Base-by-base conservation (phyloP, 495 filamentous ascomycete genomes). In the Trichoderma orchidacearum region DNA sequence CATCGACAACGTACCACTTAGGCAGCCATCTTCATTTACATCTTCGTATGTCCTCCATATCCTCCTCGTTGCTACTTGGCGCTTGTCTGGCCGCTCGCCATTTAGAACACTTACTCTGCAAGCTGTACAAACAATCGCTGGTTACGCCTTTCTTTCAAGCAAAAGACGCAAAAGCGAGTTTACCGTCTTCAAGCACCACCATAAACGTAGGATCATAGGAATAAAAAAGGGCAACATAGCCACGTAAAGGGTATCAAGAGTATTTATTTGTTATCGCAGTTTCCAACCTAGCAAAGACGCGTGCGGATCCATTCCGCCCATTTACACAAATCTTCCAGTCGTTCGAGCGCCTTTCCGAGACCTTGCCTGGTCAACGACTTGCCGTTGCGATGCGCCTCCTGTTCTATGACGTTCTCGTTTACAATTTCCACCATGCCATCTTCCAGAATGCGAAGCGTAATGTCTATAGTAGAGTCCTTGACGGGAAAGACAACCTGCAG, bases 381-480 rank as follows among this genome's bases (percentile, higher is more conserved):
- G 12, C 60, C 64, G 11, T 62, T 61, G 1, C 59, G 56, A 45
- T 56, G 58, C 12, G 58, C 51, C 18, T 25, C 51, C 64, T 68
- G 25, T 28, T 51, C 53, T 12, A 55, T 30, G 7, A 31, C 21
- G 21, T 60, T 52, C 25, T 53, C 58, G 23, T 60, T 53, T 9
- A 71, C 66, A 29, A 77, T 66, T 3, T 69, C 64, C 5, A 89
- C 73, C 3, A 70, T 71, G 1, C 82, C 86, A 59, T 86, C 84
- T 35, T 79, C 68, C 17, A 78, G 77, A 25, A 89, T 75, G 60
- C 83, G 80, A 29, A 90, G 73, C 53, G 68, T 67, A 25, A 82
- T 59, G 56, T 71, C 67, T 0, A 73, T 76, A 6, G 74, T 72
- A 15, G 60, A 36, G 0, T 53, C 54, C 2, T 59, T 61, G 59